Evolutionary conservation across 257 asterid species (phyloP), one percentile per base, ranked within the genome.

Genomic region (Ocimum tenuiflorum): DNA sequence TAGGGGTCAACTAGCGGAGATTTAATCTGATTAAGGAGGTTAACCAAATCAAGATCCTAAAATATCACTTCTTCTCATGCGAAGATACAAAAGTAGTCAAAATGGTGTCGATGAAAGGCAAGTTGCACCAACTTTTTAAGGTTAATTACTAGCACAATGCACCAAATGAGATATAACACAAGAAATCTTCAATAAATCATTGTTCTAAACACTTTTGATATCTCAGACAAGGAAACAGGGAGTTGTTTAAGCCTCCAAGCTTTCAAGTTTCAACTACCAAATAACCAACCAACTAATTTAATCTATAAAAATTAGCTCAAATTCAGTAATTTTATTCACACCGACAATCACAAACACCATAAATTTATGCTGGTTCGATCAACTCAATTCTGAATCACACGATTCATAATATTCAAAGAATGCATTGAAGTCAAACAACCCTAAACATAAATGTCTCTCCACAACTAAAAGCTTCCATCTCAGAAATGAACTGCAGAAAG

Each of bases 201-300:
- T 36, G 19, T 19, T 6, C 62, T 71, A 50, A 45, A 53, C 57
- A 24, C 66, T 58, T 51, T 69, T 12, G 7, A 10, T 20, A 42
- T 52, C 47, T 39, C 10, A 17, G 59, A 52, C 51, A 36, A 59
- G 47, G 68, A 59, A 60, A 53, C 51, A 48, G 58, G 60, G 38
- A 23, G 22, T 7, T 6, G 9, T 13, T 10, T 14, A 71, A 8
- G 43, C 9, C 43, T 54, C n/a, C 36, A 60, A 58, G 22, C 42
- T 48, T 70, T 60, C 35, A 49, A 69, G 35, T 48, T 70, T 60
- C 35, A 49, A 69, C 67, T 23, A 70, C 27, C 17, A 50, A 6
- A 49, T 51, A 33, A 23, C 68, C 60, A 29, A 63, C 27, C 23
- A 35, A 39, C 51, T 14, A 8, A 9, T 59, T 35, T 36, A 35